Conservation (phyloP, 2,329 filamentous ascomycete species). For the Dactylellina parvicollis region DNA sequence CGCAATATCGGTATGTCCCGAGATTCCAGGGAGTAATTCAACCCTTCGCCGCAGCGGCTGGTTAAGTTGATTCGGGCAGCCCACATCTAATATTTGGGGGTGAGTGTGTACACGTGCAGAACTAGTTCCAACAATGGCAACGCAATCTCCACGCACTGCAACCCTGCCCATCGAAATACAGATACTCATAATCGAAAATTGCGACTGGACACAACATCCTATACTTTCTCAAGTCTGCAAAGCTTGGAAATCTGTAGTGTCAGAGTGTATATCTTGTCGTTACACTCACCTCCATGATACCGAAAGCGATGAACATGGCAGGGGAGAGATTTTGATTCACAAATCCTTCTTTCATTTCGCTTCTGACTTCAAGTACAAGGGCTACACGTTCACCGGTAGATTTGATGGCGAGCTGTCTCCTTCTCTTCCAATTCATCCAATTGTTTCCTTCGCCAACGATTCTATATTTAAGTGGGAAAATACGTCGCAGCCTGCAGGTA, state of each 20-base stretch:
- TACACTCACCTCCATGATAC: neutral
- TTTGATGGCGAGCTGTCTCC: neutral
- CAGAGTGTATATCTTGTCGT: neutral
- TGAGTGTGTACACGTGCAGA: neutral
- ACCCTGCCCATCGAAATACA: conserved; percentile 31
- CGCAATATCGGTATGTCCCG: no score
- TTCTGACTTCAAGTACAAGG: neutral
- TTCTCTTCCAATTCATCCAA: neutral
- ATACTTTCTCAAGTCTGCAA: conserved; percentile 16
- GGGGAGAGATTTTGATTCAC: conserved; percentile 13
- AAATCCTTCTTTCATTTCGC: conserved; percentile 5
- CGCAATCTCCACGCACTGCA: conserved; percentile 7
- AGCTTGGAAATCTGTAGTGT: conserved; percentile 8
- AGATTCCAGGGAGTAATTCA: no score
- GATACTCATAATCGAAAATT: conserved; percentile 12
- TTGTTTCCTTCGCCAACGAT: conserved; percentile 1
- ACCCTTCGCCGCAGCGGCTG: no score
- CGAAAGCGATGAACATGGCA: neutral
- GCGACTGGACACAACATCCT: conserved; percentile 16
- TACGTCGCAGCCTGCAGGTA: neutral
- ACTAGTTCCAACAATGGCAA: conserved; percentile 48
- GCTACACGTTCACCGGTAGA: conserved; percentile 6
- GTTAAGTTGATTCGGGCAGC: no score
- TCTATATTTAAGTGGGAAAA: conserved; percentile 9
- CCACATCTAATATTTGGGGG: no score